Evolutionary conservation across 2,329 filamentous ascomycete genomes (phyloP), one percentile per base, ranked within the genome.

Genomic region (Rhynchosporium agropyri): DNA sequence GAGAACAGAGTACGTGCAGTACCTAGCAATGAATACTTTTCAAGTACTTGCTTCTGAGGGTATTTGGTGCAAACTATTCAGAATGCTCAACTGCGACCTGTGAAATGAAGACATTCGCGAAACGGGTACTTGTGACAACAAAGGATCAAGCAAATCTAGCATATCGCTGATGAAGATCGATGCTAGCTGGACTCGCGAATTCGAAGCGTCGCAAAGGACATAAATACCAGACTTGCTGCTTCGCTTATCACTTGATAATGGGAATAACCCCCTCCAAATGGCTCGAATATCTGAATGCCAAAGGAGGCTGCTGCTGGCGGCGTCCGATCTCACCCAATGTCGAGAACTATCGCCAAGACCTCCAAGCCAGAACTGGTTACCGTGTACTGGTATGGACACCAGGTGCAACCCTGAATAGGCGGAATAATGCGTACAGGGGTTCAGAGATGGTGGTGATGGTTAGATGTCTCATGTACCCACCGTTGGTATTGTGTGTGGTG

Each of bases 151-250:
- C 1, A 36, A 36, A 36, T 36, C 33, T 36, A 36, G 33, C 33
- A 36, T 36, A 36, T 36, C 33, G 33, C 33, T 36, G 33, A 36
- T 36, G 1, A 36, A 36, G 33, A 36, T 36, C 33, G 33, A 36
- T 36, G 1, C 33, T 36, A 36, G 33, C 48, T 49, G 3, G n/a
- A 20, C 46, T 49, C 4, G 46, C 48, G 48, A 50, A 46, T 33
- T 50, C 48, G 26, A 31, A 50, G 48, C 29, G 26, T 50, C 26
- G 46, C 46, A 49, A 20, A 49, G 4, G 46, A 49, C 46, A 49
- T 49, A 54, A 40, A 40, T 54, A 42, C 15, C 20, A 54, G 48
- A 50, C 48, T 33, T 33, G 29, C 48, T 50, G n/a, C 28, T 50
- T 33, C 7, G 4, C 28, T 31, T 50, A 33, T 31, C 48, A 50